Evolutionary conservation across 78 protist genomes (phyloP).

Genomic region (Isochrysis galbana): DNA sequence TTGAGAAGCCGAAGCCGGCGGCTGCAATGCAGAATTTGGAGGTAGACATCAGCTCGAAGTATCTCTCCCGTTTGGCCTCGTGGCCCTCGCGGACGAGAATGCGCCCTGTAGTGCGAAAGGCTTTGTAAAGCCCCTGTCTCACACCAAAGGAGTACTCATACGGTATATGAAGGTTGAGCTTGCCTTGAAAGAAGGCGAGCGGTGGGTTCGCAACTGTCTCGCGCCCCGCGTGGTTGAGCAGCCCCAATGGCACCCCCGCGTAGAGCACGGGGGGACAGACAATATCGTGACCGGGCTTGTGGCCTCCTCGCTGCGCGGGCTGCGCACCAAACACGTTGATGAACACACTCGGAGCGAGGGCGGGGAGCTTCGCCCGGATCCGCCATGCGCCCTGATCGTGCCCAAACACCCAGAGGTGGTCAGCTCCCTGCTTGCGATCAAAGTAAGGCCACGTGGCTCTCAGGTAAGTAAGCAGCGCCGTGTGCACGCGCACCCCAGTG

Average conservation of each 20-base stretch:
- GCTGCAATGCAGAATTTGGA: neutral
- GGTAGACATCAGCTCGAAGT: neutral
- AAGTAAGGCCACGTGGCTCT: neutral
- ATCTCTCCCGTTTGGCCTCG: neutral
- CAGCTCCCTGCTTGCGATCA: neutral
- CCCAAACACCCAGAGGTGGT: conserved; percentile 19
- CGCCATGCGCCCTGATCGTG: conserved; percentile 26
- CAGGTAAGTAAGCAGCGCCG: neutral
- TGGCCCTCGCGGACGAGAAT: neutral
- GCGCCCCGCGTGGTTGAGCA: neutral
- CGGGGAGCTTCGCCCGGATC: neutral
- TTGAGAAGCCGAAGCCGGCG: conserved; percentile 18
- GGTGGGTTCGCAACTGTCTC: neutral
- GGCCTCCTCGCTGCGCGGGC: neutral
- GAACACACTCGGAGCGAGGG: neutral
- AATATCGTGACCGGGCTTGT: neutral
- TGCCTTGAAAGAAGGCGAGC: conserved; percentile 13
- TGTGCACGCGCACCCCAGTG: neutral
- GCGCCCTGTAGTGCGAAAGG: neutral
- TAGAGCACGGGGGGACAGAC: neutral
- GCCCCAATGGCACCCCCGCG: neutral
- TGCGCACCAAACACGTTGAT: neutral
- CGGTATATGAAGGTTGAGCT: neutral
- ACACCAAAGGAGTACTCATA: conserved; percentile 21
- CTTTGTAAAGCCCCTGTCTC: conserved; percentile 3